Evolutionary conservation across 306 rosid genomes (phyloP).

Genomic region (Fagus crenata): DNA sequence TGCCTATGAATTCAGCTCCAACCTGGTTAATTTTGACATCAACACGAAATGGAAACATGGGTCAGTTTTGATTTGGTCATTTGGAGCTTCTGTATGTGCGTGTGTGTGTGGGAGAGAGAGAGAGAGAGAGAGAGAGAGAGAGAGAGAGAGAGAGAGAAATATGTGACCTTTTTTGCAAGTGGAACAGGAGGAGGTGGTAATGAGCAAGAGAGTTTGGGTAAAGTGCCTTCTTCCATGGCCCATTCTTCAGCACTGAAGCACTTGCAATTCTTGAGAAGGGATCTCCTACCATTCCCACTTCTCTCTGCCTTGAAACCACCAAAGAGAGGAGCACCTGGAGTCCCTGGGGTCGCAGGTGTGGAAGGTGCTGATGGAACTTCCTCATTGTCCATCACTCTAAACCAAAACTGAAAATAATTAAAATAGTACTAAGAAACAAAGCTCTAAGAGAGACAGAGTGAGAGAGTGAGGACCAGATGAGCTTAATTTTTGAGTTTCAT

Average conservation of each 20-base stretch:
- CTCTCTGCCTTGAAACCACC: conserved; percentile 51
- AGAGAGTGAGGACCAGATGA: not conserved
- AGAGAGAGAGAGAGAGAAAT: not conserved
- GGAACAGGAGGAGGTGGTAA: conserved; percentile 64
- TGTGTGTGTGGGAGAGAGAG: too few species aligned
- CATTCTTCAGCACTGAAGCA: conserved; percentile 60
- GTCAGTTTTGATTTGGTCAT: not conserved
- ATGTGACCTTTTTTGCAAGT: conserved; percentile 66
- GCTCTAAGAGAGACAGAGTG: not conserved
- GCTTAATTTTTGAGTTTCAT: conserved; percentile 21
- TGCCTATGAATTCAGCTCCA: conserved; percentile 94
- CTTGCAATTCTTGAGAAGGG: conserved; percentile 57
- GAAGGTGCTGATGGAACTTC: conserved; percentile 60
- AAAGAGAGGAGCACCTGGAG: conserved; percentile 78
- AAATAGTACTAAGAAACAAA: not conserved
- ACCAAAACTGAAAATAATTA: not conserved
- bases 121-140: too few species aligned
- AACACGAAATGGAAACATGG: conserved; percentile 20
- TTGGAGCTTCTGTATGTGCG: too few species aligned
- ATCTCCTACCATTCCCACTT: conserved; percentile 46
- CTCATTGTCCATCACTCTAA: conserved; percentile 45
- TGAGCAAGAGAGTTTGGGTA: conserved; percentile 58
- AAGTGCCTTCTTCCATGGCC: conserved; percentile 69
- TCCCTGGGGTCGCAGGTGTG: conserved; percentile 77
- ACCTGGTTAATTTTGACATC: conserved; percentile 43